Conservation (phyloP, 495 filamentous ascomycete genomes). For the Cenococcum geophilum region DNA sequence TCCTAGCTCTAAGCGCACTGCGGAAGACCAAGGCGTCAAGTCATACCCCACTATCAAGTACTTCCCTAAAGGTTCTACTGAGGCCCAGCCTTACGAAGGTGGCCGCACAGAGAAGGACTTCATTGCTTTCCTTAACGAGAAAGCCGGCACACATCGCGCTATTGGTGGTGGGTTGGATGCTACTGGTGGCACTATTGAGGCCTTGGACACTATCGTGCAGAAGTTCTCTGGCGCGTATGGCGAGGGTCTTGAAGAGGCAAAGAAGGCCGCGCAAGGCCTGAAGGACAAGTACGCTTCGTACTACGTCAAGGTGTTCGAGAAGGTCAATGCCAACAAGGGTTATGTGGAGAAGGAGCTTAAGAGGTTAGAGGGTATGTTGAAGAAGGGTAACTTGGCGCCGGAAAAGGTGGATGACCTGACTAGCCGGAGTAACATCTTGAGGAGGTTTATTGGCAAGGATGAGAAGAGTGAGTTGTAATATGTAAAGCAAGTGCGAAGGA, state of each 20-base stretch:
- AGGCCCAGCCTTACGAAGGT: slow-evolving; percentile 64
- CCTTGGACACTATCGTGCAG: slow-evolving; percentile 64
- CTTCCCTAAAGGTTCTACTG: slow-evolving; percentile 83
- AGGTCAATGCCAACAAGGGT: slow-evolving; percentile 65
- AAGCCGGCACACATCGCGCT: slow-evolving; percentile 80
- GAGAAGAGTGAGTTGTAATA: slow-evolving; percentile 33
- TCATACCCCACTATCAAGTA: slow-evolving; percentile 97
- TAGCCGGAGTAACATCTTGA: slow-evolving; percentile 80
- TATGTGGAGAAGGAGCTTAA: slow-evolving; percentile 83
- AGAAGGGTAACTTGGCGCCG: slow-evolving; percentile 77
- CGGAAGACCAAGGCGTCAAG: slow-evolving; percentile 68
- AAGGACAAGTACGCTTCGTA: slow-evolving; percentile 86
- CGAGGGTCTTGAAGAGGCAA: slow-evolving; percentile 34
- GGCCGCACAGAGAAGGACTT: slow-evolving; percentile 74
- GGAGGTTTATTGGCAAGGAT: slow-evolving; percentile 56
- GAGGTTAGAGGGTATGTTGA: slow-evolving; percentile 70
- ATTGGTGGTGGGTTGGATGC: slow-evolving; percentile 75
- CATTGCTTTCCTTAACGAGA: slow-evolving; percentile 76
- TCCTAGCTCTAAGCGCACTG: slow-evolving; percentile 69
- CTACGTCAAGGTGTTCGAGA: slow-evolving; percentile 85
- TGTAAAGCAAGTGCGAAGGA: not conserved
- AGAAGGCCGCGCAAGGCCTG: slow-evolving; percentile 59
- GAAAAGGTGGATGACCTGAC: slow-evolving; percentile 87
- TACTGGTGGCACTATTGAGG: slow-evolving; percentile 73
- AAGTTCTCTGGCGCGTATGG: slow-evolving; percentile 28